Evolutionary conservation across 208 protist species (phyloP).

Genomic region (Crithidia acanthocephali): DNA sequence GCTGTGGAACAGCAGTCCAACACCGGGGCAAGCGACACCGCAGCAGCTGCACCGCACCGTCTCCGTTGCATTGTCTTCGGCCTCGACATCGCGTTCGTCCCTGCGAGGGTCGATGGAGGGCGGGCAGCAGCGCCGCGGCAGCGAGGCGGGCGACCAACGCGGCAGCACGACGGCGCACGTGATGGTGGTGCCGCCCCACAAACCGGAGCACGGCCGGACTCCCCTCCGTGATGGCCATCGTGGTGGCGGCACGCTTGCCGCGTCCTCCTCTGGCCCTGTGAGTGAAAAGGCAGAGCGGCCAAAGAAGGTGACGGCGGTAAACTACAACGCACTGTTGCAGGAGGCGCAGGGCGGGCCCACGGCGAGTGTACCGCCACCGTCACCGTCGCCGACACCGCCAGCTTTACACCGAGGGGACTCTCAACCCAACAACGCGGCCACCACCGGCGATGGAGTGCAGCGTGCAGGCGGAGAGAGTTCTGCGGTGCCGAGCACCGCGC

Average conservation of each 20-base stretch:
- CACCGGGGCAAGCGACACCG: no score
- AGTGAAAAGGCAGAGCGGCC: not conserved
- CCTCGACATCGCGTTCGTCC: conserved; percentile 23
- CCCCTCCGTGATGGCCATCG: not conserved
- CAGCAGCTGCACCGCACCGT: conserved; percentile 4
- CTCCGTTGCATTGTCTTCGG: not conserved
- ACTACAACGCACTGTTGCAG: conserved; percentile 53
- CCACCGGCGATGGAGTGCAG: no score
- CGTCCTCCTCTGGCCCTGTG: not conserved
- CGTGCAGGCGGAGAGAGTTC: no score
- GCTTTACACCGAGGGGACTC: no score
- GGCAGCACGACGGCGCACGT: conserved; percentile 12
- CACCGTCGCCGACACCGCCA: not conserved
- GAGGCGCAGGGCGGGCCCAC: conserved; percentile 16
- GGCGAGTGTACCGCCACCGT: not conserved
- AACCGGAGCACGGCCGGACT: not conserved
- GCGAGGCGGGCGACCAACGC: not conserved
- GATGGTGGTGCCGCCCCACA: conserved; percentile 8
- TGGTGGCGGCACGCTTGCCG: not conserved
- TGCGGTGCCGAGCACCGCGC: no score
- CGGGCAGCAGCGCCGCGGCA: not conserved
- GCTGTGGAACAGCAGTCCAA: conserved; percentile 23
- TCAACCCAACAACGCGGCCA: no score
- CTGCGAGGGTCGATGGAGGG: not conserved
- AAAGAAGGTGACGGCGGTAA: conserved; percentile 29